These are phyloP conservation scores for Elasticomyces elasticus DNA, from an alignment of 495 filamentous ascomycete species.

Conservation along the genomic window DNA sequence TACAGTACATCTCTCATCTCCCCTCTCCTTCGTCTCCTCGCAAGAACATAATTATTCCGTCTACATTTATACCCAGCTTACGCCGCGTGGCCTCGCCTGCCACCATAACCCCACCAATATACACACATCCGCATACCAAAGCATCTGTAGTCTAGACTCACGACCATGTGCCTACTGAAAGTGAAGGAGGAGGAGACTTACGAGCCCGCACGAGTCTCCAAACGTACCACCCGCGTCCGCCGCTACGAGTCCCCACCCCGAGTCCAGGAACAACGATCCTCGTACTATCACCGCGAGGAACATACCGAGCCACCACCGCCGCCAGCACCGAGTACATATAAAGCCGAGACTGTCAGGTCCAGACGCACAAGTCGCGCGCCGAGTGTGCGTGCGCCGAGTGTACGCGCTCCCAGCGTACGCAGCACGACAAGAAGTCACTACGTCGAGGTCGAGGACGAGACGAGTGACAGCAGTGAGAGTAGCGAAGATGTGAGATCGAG, in stretches of 20 bases:
- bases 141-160: too few relatives aligned
- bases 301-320: conserved; percentile 23
- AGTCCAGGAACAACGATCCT: conserved; percentile 13
- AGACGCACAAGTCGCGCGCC: conserved; percentile 14
- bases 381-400: conserved; percentile 4
- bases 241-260: conserved; percentile 7
- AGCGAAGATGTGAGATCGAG: conserved; percentile 3
- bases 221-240: conserved; percentile 8
- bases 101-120: too few relatives aligned
- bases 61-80: too few relatives aligned
- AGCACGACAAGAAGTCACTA: conserved; percentile 23
- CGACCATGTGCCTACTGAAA: conserved; percentile 34
- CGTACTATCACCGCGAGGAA: conserved; percentile 24
- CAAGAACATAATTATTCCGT: too few relatives aligned
- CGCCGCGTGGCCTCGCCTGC: too few relatives aligned
- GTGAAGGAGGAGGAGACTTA: conserved; percentile 31
- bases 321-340: conserved; percentile 7
- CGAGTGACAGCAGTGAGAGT: background rate
- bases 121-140: background rate
- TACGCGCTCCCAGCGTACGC: conserved; percentile 4
- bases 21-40: too few relatives aligned
- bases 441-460: conserved; percentile 26
- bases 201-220: conserved; percentile 20
- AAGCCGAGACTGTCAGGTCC: background rate
- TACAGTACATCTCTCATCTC: too few relatives aligned